Evolutionary conservation across 352 stramenopile species (phyloP).

Genomic region (Phytophthora colocasiae): DNA sequence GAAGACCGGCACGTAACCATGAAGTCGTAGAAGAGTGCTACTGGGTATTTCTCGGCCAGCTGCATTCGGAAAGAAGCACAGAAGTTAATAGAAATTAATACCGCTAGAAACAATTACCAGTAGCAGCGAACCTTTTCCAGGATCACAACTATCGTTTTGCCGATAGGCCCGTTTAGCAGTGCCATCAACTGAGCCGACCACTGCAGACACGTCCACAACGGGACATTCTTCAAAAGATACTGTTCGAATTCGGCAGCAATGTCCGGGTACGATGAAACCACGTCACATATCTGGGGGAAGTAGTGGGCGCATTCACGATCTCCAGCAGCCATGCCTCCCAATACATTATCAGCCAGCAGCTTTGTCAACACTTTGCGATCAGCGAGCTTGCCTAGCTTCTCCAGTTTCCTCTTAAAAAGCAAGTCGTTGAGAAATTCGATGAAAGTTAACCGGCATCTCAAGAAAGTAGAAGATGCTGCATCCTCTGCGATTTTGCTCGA

Average conservation of each 20-base stretch:
- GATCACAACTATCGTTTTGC: conserved; percentile 60
- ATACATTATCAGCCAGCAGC: conserved; percentile 66
- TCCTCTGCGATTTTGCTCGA: neutral
- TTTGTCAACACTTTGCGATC: conserved; percentile 51
- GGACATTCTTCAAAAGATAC: conserved; percentile 52
- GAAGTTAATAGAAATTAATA: neutral
- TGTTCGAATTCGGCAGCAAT: conserved; percentile 57
- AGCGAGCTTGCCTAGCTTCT: conserved; percentile 46
- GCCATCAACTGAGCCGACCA: conserved; percentile 85
- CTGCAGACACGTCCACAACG: conserved; percentile 81
- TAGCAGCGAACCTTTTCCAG: conserved; percentile 69
- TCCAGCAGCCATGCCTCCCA: conserved; percentile 66
- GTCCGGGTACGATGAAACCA: conserved; percentile 58
- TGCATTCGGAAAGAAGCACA: conserved; percentile 26
- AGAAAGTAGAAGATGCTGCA: conserved; percentile 32
- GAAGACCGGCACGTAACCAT: conserved; percentile 65
- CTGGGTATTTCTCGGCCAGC: conserved; percentile 78
- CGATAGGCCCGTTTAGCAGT: conserved; percentile 64
- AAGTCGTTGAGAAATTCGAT: conserved; percentile 79
- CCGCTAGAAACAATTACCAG: neutral
- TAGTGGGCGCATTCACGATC: conserved; percentile 78
- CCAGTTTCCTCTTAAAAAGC: conserved; percentile 48
- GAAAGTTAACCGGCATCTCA: conserved; percentile 59
- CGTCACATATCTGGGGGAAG: conserved; percentile 75
- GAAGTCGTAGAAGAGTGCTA: conserved; percentile 86